These are phyloP conservation scores for Penstemon newberryi DNA, from an alignment of 257 asterid species.

Conservation along the genomic window DNA sequence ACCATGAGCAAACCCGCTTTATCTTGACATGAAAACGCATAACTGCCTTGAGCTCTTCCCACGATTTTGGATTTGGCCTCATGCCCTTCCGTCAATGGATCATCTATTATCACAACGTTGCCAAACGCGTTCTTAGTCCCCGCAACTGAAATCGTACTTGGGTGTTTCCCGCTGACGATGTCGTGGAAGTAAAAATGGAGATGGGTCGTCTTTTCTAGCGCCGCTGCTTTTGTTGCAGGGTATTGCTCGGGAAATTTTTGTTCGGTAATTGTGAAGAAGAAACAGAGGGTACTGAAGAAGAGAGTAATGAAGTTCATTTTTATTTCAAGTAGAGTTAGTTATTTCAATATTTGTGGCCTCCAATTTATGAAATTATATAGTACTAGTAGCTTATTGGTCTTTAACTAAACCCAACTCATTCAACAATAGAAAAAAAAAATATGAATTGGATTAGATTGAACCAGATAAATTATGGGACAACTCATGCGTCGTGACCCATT, in stretches of 20 bases:
- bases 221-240: constrained; percentile 3
- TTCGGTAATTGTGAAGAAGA: not conserved
- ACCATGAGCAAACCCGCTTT: constrained; percentile 40
- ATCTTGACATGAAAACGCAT: constrained; percentile 33
- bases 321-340: not conserved
- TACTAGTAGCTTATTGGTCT: not conserved
- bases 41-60: constrained; percentile 65
- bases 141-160: constrained; percentile 39
- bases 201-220: constrained; percentile 34
- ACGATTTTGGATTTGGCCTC: constrained; percentile 42
- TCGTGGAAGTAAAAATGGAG: constrained; percentile 70
- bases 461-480: not conserved
- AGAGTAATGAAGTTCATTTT: constrained; percentile 16
- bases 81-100: constrained; percentile 48
- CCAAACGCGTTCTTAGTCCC: constrained; percentile 39
- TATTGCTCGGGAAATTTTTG: constrained; percentile 38
- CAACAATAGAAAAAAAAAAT: too few relatives aligned
- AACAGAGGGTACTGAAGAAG: constrained; percentile 26
- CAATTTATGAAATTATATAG: not conserved
- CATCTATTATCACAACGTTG: constrained; percentile 42
- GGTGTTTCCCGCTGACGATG: constrained; percentile 41
- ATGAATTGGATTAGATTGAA: not conserved
- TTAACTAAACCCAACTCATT: too few relatives aligned
- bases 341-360: constrained; percentile 1
- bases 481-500: not conserved